Base-by-base conservation (phyloP, 1,139 yeast species). In the Geotrichum phurueaensis region DNA sequence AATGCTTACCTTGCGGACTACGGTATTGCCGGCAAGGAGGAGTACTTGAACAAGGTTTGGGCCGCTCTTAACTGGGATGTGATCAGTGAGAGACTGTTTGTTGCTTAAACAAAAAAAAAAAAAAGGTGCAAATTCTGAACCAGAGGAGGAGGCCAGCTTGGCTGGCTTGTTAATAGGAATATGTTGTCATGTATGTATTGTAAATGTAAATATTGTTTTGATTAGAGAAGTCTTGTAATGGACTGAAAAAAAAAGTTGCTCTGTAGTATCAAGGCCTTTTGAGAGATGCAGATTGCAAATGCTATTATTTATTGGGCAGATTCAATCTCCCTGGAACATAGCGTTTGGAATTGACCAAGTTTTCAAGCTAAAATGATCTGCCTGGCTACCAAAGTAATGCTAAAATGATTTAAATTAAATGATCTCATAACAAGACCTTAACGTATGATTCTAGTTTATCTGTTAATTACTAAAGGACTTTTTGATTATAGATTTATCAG, bases 31-130 rank as follows among this genome's bases (percentile, higher is more conserved):
- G 96, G 96, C 51, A 87, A 85, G 75, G 80, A 82, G 45, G 83
- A 84, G 65, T 94, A 88, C 73, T 80, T 94, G 69, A 83, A 83
- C 64, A 86, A 84, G 61, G 83, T 88, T 71, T 87, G 96, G 86
- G 81, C 85, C 58, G 81, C 89, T 67, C 82, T 92, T 67, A 84
- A 94, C 75, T 94, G 99, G 99, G 83, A 85, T 63, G 92, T 88
- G 58, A 83, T 92, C 43, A 73, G 68, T 62, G 52, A 58, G 47
- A 65, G 71, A 53, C 65, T 64, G 55, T 66, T 75, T 74, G 67
- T 58, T 36, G 60, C 61, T 33, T 56, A 57, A 50, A 25, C 57
- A 47, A 48, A 54, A 49, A 52, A 25, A 47, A 22, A 45, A 33
- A 39, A 29, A 43, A 48, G 47, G 29, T 27, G 9, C 67, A 72